phyloP scores from a whole-genome alignment of 225 moss, liverwort and hornwort genomes.

The Antitrichia curtipendula region DNA sequence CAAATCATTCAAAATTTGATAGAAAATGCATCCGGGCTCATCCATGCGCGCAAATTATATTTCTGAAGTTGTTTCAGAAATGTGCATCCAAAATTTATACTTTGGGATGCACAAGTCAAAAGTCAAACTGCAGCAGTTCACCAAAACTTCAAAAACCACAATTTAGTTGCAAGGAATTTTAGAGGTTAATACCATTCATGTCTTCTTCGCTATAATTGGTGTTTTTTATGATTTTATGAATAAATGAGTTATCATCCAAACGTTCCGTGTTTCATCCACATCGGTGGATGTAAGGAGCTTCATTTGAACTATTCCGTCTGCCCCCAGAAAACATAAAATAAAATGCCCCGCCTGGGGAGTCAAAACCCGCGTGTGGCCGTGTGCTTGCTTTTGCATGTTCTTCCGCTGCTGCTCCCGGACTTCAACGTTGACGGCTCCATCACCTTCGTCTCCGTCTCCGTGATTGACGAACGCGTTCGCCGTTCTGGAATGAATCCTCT shows the following conservation, averaged over 20 bases:
- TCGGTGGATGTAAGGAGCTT: not conserved
- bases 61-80: accelerated
- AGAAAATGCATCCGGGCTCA: not conserved
- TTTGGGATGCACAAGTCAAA: accelerated
- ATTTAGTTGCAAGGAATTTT: too few species aligned
- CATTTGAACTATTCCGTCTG: not conserved
- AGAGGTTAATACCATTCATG: not conserved
- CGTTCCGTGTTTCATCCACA: too few species aligned
- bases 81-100: not conserved
- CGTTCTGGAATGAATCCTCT: not conserved
- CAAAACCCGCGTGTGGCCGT: not conserved
- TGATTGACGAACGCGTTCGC: not conserved
- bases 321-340: too few species aligned
- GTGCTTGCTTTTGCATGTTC: not conserved
- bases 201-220: not conserved
- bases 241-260: not conserved
- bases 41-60: accelerated
- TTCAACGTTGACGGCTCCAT: not conserved
- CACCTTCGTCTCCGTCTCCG: not conserved
- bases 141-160: accelerated
- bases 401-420: not conserved
- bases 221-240: not conserved
- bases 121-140: accelerated
- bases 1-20: not conserved
- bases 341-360: too few species aligned